Percentiles rank a stretch among this genome's conserved stretches.
phyloP scores from a whole-genome alignment of 768 basidiomycete species.

The Gymnopilus dilepis region DNA sequence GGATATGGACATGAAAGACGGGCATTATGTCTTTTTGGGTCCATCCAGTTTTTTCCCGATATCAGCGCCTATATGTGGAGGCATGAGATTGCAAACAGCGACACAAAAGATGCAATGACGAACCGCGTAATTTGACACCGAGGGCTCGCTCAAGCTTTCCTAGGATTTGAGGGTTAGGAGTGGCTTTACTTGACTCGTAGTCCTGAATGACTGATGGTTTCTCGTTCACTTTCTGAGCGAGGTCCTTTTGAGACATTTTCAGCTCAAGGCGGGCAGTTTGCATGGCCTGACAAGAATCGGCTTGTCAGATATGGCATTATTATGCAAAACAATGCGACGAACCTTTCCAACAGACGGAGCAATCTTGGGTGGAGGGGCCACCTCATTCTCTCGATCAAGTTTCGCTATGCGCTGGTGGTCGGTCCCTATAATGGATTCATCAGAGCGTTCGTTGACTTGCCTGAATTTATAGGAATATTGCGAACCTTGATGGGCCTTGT shows the following conservation, averaged over 20 bases:
- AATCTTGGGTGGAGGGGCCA: conserved; percentile 89
- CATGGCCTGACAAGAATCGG: conserved; percentile 62
- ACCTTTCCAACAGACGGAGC: conserved; percentile 75
- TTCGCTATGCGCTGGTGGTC: conserved; percentile 95
- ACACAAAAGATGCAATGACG: conserved; percentile 26
- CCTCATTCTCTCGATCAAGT: conserved; percentile 94
- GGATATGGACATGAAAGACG: background rate
- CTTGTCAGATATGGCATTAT: background rate
- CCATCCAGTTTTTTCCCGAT: conserved; percentile 89
- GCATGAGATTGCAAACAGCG: conserved; percentile 13
- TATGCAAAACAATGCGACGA: conserved; percentile 11
- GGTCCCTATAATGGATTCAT: conserved; percentile 56
- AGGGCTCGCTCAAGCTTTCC: conserved; percentile 87
- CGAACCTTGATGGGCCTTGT: conserved; percentile 79
- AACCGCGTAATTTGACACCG: conserved; percentile 89
- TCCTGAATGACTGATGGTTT: conserved; percentile 89
- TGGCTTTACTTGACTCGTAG: conserved; percentile 87
- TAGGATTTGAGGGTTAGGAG: conserved; percentile 86
- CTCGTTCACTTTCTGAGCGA: conserved; percentile 93
- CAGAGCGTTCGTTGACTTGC: background rate
- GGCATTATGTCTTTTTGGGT: conserved; percentile 58
- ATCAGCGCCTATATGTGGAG: conserved; percentile 60
- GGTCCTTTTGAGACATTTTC: conserved; percentile 87
- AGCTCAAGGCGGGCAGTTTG: conserved; percentile 79
- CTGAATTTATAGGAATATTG: background rate